These are phyloP conservation scores for Cymbopogon citratus DNA, from an alignment of 176 grass and related monocot species.

Conservation along the genomic window DNA sequence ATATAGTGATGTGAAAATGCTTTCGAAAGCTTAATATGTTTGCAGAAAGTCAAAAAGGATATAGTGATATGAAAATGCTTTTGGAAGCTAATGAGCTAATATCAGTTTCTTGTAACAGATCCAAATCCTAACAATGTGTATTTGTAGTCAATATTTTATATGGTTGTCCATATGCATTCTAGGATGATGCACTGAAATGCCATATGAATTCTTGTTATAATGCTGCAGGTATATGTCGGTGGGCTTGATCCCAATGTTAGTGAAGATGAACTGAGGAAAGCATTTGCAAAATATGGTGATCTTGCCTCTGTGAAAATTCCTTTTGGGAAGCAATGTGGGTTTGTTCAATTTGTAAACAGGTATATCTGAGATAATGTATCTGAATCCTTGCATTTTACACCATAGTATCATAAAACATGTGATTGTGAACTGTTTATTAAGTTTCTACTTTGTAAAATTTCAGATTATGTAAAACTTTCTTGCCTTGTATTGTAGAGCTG, in stretches of 20 bases:
- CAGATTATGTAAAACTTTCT: background rate
- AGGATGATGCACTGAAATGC: background rate
- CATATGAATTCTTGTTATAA: constrained; percentile 14
- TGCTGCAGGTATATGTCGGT: constrained; percentile 84
- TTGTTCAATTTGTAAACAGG: constrained; percentile 93
- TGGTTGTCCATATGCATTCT: background rate
- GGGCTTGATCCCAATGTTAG: constrained; percentile 68
- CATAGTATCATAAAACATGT: background rate
- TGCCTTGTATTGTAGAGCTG: constrained; percentile 45
- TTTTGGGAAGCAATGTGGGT: constrained; percentile 86
- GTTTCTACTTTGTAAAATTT: background rate
- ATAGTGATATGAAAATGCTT: background rate
- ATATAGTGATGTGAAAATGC: background rate
- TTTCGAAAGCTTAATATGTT: background rate
- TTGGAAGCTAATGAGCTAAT: background rate
- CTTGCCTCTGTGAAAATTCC: constrained; percentile 94
- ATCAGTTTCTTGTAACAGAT: background rate
- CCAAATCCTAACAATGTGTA: background rate
- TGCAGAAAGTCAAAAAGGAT: background rate
- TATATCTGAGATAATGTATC: constrained; percentile 30
- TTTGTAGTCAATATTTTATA: background rate
- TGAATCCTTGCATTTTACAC: background rate
- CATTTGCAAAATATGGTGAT: constrained; percentile 82
- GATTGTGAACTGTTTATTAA: background rate
- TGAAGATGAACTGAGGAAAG: constrained; percentile 83